Evolutionary conservation across 345 rosid genomes (phyloP), one percentile per base, ranked within the genome.

Genomic region (Eucalyptus camaldulensis): DNA sequence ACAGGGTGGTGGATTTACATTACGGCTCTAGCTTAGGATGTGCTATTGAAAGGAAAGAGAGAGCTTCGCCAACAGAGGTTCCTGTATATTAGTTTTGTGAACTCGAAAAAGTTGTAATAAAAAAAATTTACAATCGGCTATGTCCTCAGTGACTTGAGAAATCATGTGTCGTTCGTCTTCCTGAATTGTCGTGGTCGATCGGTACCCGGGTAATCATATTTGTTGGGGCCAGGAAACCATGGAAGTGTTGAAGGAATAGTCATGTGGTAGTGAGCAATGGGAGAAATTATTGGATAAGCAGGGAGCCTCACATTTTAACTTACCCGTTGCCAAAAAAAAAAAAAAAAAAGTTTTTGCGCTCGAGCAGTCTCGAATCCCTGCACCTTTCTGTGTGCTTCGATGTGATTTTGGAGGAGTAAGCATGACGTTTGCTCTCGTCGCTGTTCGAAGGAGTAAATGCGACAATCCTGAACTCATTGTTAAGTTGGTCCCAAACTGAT

Each of bases 331-430:
- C 15, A 29, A 27, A 49, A 14, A 5, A 14, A 50, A 2, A 15
- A 2, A 6, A 0, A 6, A 51, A 29, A 65, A n/a, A 0, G 5
- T 2, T 69, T 40, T 17, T 76, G 8, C 25, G 27, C 47, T 21
- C 45, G 76, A n/a, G 10, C 76, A 2, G 37, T 15, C 25, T 76
- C 4, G 47, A 76, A 37, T 76, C 15, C 8, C 27, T 10, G 45
- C 25, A 37, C 83, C 14, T 19, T 21, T 76, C 37, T 10, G 12
- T 10, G 83, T 10, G 1, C 45, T 37, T 6, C 3, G 22, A 76
- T 10, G 83, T 37, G 83, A 76, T 2, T 37, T 19, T 76, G 83
- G 29, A 40, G 9, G 27, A 37, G 1, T n/a, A 10, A 65, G 21
- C 37, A 37, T 17, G 44, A 72, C 13, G 81, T 72, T 72, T 22